Evolutionary conservation across 306 rosid species (phyloP).

Genomic region (Dalbergia cochinchinensis): DNA sequence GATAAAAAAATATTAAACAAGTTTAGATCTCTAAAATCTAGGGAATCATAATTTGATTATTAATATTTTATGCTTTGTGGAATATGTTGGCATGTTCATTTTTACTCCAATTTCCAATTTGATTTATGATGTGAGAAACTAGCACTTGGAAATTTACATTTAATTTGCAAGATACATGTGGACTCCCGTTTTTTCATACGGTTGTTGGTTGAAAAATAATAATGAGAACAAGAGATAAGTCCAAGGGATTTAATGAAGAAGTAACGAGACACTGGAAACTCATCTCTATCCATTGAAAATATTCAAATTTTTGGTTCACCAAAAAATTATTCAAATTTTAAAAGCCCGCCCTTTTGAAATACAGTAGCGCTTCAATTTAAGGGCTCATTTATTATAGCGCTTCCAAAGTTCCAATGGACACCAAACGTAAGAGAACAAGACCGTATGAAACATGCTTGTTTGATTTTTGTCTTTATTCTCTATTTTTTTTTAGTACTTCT

Average conservation of each 20-base stretch:
- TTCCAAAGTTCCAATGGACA: conserved; percentile 8
- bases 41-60: not conserved
- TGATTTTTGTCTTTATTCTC: no score
- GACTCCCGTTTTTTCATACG: not conserved
- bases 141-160: not conserved
- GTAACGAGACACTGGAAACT: not conserved
- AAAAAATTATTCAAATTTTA: conserved; percentile 25
- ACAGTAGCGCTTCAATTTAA: not conserved
- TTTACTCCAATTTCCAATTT: not conserved
- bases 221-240: not conserved
- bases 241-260: not conserved
- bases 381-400: not conserved
- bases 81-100: no score
- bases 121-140: not conserved
- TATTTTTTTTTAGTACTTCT: no score
- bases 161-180: not conserved
- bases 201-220: not conserved
- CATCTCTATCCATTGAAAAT: not conserved
- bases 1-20: no score
- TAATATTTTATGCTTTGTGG: no score
- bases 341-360: conserved; percentile 42
- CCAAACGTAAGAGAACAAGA: not conserved
- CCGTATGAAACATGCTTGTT: no score
- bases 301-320: conserved; percentile 22
- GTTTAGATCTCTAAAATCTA: not conserved